These are phyloP conservation scores for Backusella morwellensis DNA, from an alignment of 192 early-diverging fungal genomes.

Conservation along the genomic window DNA sequence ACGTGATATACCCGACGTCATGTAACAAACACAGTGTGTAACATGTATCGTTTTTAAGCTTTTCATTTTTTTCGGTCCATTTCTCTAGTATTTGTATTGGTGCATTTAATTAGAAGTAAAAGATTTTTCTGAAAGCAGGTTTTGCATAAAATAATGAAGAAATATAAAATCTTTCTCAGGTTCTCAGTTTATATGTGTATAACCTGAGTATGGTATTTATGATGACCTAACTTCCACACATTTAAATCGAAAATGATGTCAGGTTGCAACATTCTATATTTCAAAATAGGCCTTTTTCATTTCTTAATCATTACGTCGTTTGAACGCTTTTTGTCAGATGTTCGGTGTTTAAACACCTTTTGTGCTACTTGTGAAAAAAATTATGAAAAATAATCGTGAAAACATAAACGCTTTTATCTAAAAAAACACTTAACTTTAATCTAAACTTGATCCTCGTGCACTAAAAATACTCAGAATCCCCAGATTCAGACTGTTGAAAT, in stretches of 20 bases:
- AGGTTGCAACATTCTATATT: neutral
- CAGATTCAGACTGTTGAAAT: no score
- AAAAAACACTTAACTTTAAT: neutral
- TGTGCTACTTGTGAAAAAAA: neutral
- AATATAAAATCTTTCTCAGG: neutral
- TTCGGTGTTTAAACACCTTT: neutral
- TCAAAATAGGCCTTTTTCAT: neutral
- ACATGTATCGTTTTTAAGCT: no score
- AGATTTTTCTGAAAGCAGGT: neutral
- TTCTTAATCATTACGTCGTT: neutral
- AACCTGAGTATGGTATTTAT: neutral
- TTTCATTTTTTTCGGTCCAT: neutral
- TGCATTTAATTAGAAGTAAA: neutral
- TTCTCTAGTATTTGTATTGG: neutral
- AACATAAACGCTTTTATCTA: neutral
- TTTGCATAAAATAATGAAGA: neutral
- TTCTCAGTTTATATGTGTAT: neutral
- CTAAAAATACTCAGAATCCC: neutral
- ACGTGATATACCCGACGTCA: neutral
- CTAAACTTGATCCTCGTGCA: neutral
- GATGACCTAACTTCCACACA: neutral
- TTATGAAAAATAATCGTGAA: neutral
- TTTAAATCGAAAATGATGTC: slow-evolving; percentile 1
- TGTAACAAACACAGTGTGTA: neutral
- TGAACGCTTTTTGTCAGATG: neutral